A percentile compares a stretch with the other conserved stretches of the same genome.
Evolutionary conservation across 257 asterid genomes (phyloP).

Genomic region (Solanum chilense): DNA sequence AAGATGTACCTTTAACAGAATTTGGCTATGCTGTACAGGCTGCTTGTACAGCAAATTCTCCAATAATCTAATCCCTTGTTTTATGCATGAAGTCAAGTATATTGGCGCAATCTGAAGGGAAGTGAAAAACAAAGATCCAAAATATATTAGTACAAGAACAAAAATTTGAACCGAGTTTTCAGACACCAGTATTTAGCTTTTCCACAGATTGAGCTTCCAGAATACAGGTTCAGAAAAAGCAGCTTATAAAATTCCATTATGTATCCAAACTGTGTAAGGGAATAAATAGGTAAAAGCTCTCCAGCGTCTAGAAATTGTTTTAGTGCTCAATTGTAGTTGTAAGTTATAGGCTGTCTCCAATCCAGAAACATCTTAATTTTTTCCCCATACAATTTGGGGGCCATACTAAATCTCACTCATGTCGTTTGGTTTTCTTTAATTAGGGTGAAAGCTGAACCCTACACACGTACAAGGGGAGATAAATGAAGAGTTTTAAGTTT

Average conservation of each 20-base stretch:
- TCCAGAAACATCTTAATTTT: background rate
- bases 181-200: background rate
- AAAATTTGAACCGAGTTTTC: background rate
- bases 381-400: background rate
- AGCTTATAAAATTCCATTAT: background rate
- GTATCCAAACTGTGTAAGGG: background rate
- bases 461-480: background rate
- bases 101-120: slow-evolving; percentile 68
- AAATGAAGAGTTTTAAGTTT: background rate
- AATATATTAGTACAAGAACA: background rate
- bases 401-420: background rate
- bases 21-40: slow-evolving; percentile 72
- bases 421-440: too few relatives aligned
- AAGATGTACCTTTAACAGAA: slow-evolving; percentile 56
- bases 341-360: background rate
- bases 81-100: slow-evolving; percentile 69
- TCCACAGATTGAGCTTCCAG: background rate
- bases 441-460: background rate
- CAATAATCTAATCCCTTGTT: slow-evolving; percentile 76
- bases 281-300: background rate
- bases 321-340: background rate
- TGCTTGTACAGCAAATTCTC: slow-evolving; percentile 70
- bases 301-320: background rate
- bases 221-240: background rate
- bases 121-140: background rate